phyloP scores from a whole-genome alignment of 140 eudicot species.

The Senecio squalidus region DNA sequence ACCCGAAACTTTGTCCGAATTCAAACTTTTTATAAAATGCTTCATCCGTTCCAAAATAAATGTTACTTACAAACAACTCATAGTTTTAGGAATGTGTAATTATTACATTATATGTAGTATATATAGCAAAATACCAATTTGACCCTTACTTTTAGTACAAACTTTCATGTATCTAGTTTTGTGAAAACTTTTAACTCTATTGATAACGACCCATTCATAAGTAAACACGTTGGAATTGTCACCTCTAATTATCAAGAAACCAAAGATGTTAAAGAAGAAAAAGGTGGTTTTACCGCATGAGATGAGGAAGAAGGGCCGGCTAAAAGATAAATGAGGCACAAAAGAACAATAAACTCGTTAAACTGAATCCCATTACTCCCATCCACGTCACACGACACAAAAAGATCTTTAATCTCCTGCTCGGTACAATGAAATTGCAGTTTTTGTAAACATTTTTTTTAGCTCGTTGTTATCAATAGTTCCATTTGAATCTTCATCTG shows the following conservation, averaged over 20 bases:
- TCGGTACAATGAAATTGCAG: slow-evolving; percentile 41
- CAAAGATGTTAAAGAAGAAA: background rate
- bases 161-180: too few relatives aligned
- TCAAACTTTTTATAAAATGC: background rate
- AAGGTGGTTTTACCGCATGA: slow-evolving; percentile 14
- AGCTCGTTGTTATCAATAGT: slow-evolving; percentile 62
- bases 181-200: background rate
- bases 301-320: slow-evolving; percentile 44
- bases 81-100: too few relatives aligned
- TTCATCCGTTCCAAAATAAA: too few relatives aligned
- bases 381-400: slow-evolving; percentile 57
- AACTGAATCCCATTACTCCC: slow-evolving; percentile 56
- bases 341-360: slow-evolving; percentile 63
- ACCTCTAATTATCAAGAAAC: background rate
- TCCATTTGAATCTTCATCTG: slow-evolving; percentile 70
- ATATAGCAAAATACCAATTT: too few relatives aligned
- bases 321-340: slow-evolving; percentile 60
- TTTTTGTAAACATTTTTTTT: slow-evolving; percentile 54
- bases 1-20: background rate
- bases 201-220: background rate
- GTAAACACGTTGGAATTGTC: background rate
- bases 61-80: too few relatives aligned
- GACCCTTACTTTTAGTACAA: too few relatives aligned
- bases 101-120: too few relatives aligned
- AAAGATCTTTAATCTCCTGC: slow-evolving; percentile 60